A percentile compares a stretch with the other conserved stretches of the same genome.
Conservation (phyloP, 2,329 filamentous ascomycete genomes). For the Aureobasidium sp. region DNA sequence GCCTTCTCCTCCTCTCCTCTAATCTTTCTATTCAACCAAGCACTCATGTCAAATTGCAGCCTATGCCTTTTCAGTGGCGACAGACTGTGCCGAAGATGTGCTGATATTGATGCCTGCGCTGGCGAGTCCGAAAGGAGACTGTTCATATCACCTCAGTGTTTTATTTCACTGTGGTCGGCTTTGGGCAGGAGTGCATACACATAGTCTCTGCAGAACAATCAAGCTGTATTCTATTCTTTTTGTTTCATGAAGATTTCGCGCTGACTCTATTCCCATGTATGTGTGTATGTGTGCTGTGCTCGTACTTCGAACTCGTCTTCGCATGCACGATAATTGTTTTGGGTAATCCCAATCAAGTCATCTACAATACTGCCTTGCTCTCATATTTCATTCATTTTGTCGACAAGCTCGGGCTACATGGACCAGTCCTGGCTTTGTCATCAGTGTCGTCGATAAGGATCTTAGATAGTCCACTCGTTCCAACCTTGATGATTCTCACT, state of each 20-base stretch:
- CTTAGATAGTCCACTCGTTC: too few species aligned
- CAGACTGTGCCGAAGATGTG: conserved; percentile 94
- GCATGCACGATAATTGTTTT: background rate
- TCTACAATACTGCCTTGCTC: background rate
- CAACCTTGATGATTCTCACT: too few species aligned
- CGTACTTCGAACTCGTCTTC: background rate
- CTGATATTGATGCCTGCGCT: conserved; percentile 53
- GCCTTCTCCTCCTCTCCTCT: background rate
- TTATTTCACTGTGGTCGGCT: conserved; percentile 6
- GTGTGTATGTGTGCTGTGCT: background rate
- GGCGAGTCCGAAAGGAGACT: conserved; percentile 20
- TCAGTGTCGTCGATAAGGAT: too few species aligned
- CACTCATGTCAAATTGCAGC: conserved; percentile 99
- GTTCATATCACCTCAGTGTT: conserved; percentile 6
- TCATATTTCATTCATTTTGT: background rate
- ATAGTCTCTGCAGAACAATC: background rate
- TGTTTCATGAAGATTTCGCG: background rate
- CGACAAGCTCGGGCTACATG: too few species aligned
- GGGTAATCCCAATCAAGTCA: background rate
- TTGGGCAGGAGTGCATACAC: conserved; percentile 20
- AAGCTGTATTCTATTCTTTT: background rate
- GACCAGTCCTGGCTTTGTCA: too few species aligned
- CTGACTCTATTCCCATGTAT: background rate
- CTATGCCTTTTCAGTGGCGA: conserved; percentile 68
- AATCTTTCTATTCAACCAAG: conserved; percentile 35